Evolutionary conservation across 257 asterid genomes (phyloP), one percentile per base, ranked within the genome.

Genomic region (Orobanche coerulescens): DNA sequence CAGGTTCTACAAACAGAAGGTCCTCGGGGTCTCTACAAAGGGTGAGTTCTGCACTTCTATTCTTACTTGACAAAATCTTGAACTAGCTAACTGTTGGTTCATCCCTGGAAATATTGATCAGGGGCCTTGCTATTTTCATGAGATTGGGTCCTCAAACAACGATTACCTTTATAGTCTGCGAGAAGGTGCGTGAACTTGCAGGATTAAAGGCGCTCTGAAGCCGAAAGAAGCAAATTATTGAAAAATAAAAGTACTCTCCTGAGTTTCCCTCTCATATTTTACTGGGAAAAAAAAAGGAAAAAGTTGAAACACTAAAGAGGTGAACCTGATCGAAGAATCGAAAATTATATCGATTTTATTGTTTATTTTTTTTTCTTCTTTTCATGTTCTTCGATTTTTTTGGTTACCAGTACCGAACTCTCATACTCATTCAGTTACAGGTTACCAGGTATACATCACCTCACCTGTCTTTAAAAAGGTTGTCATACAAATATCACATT

Each of bases 111-210:
- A 37, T 64, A 20, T 12, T 12, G 46, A 37, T 69, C 82, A 92
- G 98, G 71, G 94, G 95, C 72, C 68, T 92, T 33, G 78, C 96
- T 3, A 80, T 88, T 64, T 88, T 92, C 46, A 94, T 95, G 39
- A 86, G 96, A 84, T 75, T 92, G 82, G 94, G 90, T 28, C 95
- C 95, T 20, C 98, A 92, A 79, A 92, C 96, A 6, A 84, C 86
- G 39, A 84, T 93, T 56, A 93, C 96, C 49, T 89, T 92, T 63
- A 76, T 93, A 74, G 70, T 89, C 64, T 93, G 88, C 8, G 98
- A 93, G 85, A 84, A 93, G 81, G 82, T 92, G 50, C 88, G 96
- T 0, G 82, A 78, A 53, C 71, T 84, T 59, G 86, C 88, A 1
- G 98, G 97, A 63, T 60, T 93, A 34, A 83, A 81, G 79, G 97